Conservation (phyloP, 768 basidiomycete genomes). For the Clitopilus passeckerianus region DNA sequence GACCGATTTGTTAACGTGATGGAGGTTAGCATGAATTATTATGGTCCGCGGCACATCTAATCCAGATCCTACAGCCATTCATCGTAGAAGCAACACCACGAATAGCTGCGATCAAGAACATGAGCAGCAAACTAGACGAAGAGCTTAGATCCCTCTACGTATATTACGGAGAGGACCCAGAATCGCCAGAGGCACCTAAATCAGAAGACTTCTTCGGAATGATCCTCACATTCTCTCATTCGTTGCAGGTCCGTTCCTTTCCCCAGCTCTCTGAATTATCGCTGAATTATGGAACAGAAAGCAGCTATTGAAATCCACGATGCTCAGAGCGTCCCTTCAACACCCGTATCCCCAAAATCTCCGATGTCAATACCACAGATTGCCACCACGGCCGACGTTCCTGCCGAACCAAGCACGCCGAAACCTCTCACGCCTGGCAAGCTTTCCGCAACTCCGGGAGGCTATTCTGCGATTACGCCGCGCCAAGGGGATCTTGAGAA, state of each 20-base stretch:
- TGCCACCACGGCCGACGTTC: neutral
- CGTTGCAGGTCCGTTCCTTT: constrained; percentile 47
- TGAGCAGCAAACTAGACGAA: constrained; percentile 49
- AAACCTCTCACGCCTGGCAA: constrained; percentile 25
- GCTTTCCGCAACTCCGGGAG: constrained; percentile 52
- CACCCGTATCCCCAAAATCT: constrained; percentile 17
- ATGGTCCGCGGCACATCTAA: neutral
- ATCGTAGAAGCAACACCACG: constrained; percentile 40
- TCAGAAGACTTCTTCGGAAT: constrained; percentile 81
- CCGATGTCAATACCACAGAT: neutral
- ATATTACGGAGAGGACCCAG: constrained; percentile 78
- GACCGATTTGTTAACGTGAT: constrained; percentile 70
- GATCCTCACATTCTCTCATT: constrained; percentile 69
- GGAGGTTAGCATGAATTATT: constrained; percentile 40
- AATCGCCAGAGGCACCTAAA: constrained; percentile 58
- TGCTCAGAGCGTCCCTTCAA: constrained; percentile 23
- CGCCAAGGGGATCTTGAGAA: constrained; percentile 75
- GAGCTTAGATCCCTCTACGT: constrained; percentile 57
- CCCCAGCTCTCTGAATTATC: neutral
- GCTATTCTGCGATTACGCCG: neutral
- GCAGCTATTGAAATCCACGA: constrained; percentile 65
- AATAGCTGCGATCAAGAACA: constrained; percentile 61
- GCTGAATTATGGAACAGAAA: constrained; percentile 42
- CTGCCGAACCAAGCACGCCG: constrained; percentile 17
- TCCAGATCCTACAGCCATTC: constrained; percentile 36